Base-by-base conservation (phyloP, 495 filamentous ascomycete species). In the Glutinoglossum americanum region DNA sequence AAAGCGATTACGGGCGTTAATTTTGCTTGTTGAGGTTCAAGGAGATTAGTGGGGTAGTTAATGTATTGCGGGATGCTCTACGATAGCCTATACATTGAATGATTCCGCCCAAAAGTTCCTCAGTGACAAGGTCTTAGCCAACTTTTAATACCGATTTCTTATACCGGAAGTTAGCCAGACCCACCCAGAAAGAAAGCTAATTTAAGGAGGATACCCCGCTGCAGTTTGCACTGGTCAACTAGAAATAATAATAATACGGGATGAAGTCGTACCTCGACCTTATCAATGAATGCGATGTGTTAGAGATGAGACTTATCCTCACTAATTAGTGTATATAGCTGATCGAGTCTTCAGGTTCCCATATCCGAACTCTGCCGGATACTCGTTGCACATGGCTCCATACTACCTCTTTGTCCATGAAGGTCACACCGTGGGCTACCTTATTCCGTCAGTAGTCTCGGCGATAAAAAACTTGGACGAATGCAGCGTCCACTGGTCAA, bases 281-380 rank as follows among this genome's bases (percentile, higher is more conserved):
- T 17, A 62, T 81, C 37, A 60, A 71, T 30, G 77, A 80, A 65
- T 81, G 75, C 61, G 83, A 88, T 72, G 75, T 69, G 82, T 60
- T 37, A 11, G 37, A 25, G 10, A 32, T 27, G 30, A 33, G n/a
- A 0, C 58, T 28, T 10, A 26, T 9, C 25, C 55, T 59, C 58
- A 53, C 26, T 17, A 45, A 25, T 26, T 28, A 13, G 30, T 32
- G 17, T 59, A 59, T 44, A 56, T 60, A 35, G 19, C n/a, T 47
- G 13, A 48, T 25, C 37, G 30, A 61, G 87, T 83, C 65, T 87
- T 87, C 65, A 83, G 84, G 5, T 81, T 87, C 64, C 71, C 73
- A 41, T 72, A 80, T 33, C 72, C 70, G 51, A 70, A 81, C 56
- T 75, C 76, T 41, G 64, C 70, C 55, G 67, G 65, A 9, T 78